Base-by-base conservation (phyloP, 2,329 filamentous ascomycete species). In the Cladosporium cucumerinum region DNA sequence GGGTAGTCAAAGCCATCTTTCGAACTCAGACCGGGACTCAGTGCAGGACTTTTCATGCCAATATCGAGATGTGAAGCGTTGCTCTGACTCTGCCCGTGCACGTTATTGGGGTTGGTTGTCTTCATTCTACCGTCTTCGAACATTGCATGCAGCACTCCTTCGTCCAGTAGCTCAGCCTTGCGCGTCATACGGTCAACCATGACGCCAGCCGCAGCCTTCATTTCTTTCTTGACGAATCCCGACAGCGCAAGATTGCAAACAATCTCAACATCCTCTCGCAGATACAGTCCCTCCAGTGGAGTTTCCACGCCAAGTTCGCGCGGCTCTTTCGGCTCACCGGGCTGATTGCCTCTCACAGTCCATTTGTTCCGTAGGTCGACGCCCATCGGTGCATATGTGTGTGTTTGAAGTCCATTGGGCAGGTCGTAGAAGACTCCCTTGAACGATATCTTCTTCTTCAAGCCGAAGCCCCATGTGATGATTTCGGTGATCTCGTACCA, bases 401-500 rank as follows among this genome's bases (percentile, higher is more conserved):
- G 88, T 11, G 87, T 89, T 78, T 91, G 88, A 66, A 91, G 78
- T 3, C 88, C 88, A 85, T 87, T 89, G 2, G 88, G 86, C 81
- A 89, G 86, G 74, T 90, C 84, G 72, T 91, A 88, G 74, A 91
- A 91, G 72, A 87, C 89, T 66, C 86, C 88, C 66, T 86, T 89
- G 78, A 91, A 91, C 55, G 81, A 83, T 76, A 91, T 88, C 72
- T 86, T 81, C 76, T 81, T 86, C 69, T 88, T 88, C 63, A 89
- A 78, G 36, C 88, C 88, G 0, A 88, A 88, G 6, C 90, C 78
- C 70, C 87, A 86, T 73, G 89, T 87, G 66, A 91, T 87, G 71
- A 87, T 84, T 80, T 91, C 84, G 65, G 80, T 84, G 72, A 91
- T 90, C 76, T 90, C 87, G 75, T 91, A 91, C 88, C 88, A 91